Conservation (phyloP, 1,139 yeast species). For the Hansenula sp. region DNA sequence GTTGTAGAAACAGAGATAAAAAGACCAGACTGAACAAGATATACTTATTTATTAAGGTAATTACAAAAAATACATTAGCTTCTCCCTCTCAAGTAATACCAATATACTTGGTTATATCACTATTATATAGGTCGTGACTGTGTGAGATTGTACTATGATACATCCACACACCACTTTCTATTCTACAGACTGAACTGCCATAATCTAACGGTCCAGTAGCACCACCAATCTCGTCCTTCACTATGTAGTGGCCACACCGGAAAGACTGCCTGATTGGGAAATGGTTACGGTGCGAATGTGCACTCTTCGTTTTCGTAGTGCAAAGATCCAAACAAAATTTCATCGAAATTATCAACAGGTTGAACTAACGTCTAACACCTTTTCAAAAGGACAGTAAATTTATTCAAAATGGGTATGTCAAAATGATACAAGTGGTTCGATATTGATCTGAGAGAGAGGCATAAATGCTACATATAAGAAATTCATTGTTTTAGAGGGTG, state of each 20-base stretch:
- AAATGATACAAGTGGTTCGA: not conserved
- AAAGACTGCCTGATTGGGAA: not conserved
- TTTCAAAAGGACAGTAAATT: conserved; percentile 13
- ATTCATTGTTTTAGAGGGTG: too few species aligned
- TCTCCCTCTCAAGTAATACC: too few species aligned
- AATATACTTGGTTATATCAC: too few species aligned
- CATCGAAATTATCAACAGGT: conserved; percentile 5
- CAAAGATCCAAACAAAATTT: conserved; percentile 19
- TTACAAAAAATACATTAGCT: too few species aligned
- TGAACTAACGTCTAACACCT: conserved; percentile 4
- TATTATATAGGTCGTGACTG: too few species aligned
- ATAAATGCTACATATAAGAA: too few species aligned
- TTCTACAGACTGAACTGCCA: conserved; percentile 3
- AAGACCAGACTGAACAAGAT: too few species aligned
- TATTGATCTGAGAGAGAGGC: not conserved
- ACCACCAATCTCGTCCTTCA: conserved; percentile 9
- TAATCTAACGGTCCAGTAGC: conserved; percentile 3
- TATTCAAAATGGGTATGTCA: conserved; percentile 27
- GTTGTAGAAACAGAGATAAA: too few species aligned
- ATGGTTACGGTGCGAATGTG: not conserved
- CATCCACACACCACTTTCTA: conserved; percentile 13
- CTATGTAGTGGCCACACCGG: conserved; percentile 3
- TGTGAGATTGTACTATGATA: not conserved
- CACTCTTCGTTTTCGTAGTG: not conserved
- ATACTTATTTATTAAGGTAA: too few species aligned